Conservation (phyloP, 371 early-diverging fungal species). For the Amoeboaphelidium occidentale region DNA sequence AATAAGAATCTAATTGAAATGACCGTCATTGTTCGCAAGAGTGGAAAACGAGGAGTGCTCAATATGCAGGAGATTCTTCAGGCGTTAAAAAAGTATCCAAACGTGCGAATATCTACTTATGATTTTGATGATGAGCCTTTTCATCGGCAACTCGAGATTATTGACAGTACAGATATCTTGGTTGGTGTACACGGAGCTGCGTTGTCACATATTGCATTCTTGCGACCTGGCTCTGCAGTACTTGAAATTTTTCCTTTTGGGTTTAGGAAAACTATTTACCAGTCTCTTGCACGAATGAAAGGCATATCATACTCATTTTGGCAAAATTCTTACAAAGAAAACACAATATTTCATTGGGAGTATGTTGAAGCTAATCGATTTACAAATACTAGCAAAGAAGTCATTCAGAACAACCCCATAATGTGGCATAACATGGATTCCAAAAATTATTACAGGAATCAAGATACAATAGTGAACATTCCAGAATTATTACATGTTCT, state of each 20-base stretch:
- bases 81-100: conserved; percentile 4
- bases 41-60: conserved; percentile 6
- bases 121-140: conserved; percentile 7
- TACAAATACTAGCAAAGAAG: conserved; percentile 6
- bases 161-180: conserved; percentile 8
- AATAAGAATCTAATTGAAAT: background rate
- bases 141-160: conserved; percentile 6
- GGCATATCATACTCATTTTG: conserved; percentile 7
- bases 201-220: conserved; percentile 10
- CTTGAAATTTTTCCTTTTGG: conserved; percentile 14
- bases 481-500: conserved; percentile 5
- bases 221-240: conserved; percentile 4
- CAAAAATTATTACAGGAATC: conserved; percentile 16
- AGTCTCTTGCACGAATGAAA: conserved; percentile 8
- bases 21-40: conserved; percentile 7
- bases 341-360: conserved; percentile 6
- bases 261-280: conserved; percentile 11
- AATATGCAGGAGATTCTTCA: conserved; percentile 8
- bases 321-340: conserved; percentile 7
- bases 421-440: conserved; percentile 11
- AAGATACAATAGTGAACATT: conserved; percentile 10
- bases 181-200: conserved; percentile 16
- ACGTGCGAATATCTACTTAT: conserved; percentile 3
- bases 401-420: conserved; percentile 7
- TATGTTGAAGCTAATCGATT: conserved; percentile 3